phyloP scores from a whole-genome alignment of 495 filamentous ascomycete species.

The Haplographium delicatum region DNA sequence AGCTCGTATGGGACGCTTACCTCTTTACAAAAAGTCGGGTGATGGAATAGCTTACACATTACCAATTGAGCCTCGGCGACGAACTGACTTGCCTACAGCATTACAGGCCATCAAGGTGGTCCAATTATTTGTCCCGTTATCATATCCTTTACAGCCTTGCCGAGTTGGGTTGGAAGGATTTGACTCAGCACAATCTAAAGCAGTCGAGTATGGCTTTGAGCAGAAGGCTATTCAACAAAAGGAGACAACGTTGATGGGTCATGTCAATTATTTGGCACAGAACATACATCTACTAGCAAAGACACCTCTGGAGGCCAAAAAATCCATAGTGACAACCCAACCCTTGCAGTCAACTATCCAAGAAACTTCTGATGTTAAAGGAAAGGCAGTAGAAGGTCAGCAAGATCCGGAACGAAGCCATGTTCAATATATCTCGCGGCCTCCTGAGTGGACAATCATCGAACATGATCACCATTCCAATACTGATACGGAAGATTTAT shows the following conservation, averaged over 20 bases:
- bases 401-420: constrained; percentile 41
- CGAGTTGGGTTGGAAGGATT: constrained; percentile 61
- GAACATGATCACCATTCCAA: constrained; percentile 25
- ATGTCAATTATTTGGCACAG: constrained; percentile 71
- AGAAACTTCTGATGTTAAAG: constrained; percentile 12
- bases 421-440: constrained; percentile 70
- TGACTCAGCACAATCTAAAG: constrained; percentile 51
- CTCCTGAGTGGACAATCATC: constrained; percentile 69
- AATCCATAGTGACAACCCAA: background rate
- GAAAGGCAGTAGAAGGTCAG: constrained; percentile 22
- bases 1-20: constrained; percentile 65
- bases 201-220: constrained; percentile 61
- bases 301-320: constrained; percentile 21
- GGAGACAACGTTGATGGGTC: constrained; percentile 62
- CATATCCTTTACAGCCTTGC: constrained; percentile 69
- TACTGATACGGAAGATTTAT: constrained; percentile 36
- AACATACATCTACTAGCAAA: constrained; percentile 69
- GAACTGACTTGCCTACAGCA: constrained; percentile 52
- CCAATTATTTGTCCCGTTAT: constrained; percentile 62
- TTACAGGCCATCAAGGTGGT: constrained; percentile 61
- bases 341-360: background rate
- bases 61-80: constrained; percentile 64
- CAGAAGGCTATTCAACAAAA: constrained; percentile 50
- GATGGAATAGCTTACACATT: constrained; percentile 69
- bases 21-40: constrained; percentile 61